Conservation (phyloP, 495 filamentous ascomycete species). For the Cercophora sp. region DNA sequence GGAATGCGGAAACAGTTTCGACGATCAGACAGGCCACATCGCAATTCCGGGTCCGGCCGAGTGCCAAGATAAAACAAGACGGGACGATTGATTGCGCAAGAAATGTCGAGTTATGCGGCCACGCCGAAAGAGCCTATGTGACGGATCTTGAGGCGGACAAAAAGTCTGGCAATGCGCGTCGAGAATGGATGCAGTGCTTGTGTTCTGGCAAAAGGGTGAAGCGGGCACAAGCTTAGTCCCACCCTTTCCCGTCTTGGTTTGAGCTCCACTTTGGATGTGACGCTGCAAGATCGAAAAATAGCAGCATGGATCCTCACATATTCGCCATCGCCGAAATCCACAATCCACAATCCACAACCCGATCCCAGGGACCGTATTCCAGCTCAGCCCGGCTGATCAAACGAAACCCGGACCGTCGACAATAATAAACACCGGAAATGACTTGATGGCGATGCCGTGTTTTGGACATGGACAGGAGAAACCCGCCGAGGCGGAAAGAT, state of each 20-base stretch:
- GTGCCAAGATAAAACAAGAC: not conserved
- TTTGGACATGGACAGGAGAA: conserved; percentile 23
- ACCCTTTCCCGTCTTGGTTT: too few relatives aligned
- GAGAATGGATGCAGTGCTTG: too few relatives aligned
- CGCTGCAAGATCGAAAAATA: conserved; percentile 2
- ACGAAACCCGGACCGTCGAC: too few relatives aligned
- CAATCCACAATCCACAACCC: not conserved
- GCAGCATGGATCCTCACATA: not conserved
- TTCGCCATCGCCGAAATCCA: not conserved
- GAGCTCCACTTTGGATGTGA: conserved; percentile 2
- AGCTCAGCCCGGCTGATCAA: too few relatives aligned
- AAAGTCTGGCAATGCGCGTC: too few relatives aligned
- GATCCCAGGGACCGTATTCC: not conserved
- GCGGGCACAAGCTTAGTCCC: too few relatives aligned
- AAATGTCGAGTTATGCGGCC: not conserved
- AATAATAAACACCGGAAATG: too few relatives aligned
- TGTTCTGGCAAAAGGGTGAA: too few relatives aligned
- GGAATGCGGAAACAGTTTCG: not conserved
- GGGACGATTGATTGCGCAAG: not conserved
- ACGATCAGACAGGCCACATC: conserved; percentile 4
- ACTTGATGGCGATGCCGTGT: too few relatives aligned
- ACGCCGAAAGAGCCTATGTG: too few relatives aligned
- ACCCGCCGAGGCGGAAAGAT: conserved; percentile 51
- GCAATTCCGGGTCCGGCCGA: not conserved
- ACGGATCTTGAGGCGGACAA: too few relatives aligned